Conservation (phyloP, 1,284 basidiomycete genomes). For the Boletus sp. region DNA sequence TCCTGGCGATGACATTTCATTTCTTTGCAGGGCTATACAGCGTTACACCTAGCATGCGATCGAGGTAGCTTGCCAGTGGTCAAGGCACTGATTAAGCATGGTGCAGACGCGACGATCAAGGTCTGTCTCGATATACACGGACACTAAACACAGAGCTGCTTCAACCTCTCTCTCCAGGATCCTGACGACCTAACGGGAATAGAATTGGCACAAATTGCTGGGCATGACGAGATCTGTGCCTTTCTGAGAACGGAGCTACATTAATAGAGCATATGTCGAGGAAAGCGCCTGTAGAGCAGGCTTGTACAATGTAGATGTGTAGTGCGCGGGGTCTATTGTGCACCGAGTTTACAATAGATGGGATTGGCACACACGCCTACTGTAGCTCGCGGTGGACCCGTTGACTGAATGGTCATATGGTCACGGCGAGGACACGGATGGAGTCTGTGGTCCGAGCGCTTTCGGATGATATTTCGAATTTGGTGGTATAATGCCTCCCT, state of each 20-base stretch:
- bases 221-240: conserved; percentile 56
- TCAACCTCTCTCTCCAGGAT: conserved; percentile 47
- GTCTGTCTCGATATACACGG: conserved; percentile 34
- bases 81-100: conserved; percentile 55
- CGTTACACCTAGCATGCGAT: conserved; percentile 82
- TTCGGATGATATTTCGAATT: conserved; percentile 50
- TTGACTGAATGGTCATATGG: background rate
- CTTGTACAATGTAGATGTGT: conserved; percentile 10
- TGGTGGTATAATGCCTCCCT: conserved; percentile 44
- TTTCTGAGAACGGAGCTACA: conserved; percentile 38
- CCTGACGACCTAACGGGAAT: conserved; percentile 62
- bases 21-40: conserved; percentile 75
- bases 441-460: conserved; percentile 21
- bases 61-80: conserved; percentile 64
- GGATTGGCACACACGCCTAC: background rate
- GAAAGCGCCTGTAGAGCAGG: background rate
- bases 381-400: background rate
- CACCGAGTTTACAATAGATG: conserved; percentile 2
- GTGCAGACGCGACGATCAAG: conserved; percentile 63
- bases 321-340: background rate
- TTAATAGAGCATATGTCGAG: conserved; percentile 14
- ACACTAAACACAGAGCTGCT: background rate
- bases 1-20: conserved; percentile 3
- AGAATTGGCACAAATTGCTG: conserved; percentile 65
- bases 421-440: conserved; percentile 11